These are phyloP conservation scores for Epithemia pelagica DNA, from an alignment of 108 stramenopile species.

Conservation along the genomic window DNA sequence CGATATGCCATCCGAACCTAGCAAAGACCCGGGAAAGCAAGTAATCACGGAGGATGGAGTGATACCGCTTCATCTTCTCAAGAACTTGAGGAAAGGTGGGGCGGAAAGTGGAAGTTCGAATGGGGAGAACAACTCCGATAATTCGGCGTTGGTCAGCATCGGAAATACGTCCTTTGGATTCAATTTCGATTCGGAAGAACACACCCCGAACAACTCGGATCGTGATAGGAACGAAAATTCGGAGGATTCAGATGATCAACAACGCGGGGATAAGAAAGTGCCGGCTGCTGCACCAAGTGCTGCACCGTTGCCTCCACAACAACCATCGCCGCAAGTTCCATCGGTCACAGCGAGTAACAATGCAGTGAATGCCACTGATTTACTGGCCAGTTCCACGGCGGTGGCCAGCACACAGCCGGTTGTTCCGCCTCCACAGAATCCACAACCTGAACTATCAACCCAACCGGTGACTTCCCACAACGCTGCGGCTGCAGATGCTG, in stretches of 20 bases:
- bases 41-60: neutral
- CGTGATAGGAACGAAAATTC: slow-evolving; percentile 14
- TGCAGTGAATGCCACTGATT: neutral
- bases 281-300: neutral
- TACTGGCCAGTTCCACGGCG: no score
- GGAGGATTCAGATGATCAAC: slow-evolving; percentile 7
- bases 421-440: neutral
- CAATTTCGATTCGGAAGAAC: slow-evolving; percentile 63
- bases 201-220: slow-evolving; percentile 9
- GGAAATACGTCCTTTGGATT: slow-evolving; percentile 63
- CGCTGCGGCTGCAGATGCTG: slow-evolving; percentile 26
- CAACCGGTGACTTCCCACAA: slow-evolving; percentile 13
- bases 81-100: neutral
- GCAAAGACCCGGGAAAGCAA: no score
- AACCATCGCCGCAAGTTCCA: neutral
- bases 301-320: neutral
- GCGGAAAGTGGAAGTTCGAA: slow-evolving; percentile 13
- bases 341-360: neutral
- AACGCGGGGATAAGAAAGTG: slow-evolving; percentile 1
- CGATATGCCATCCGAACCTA: no score
- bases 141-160: slow-evolving; percentile 46
- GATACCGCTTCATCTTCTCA: neutral
- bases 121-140: slow-evolving; percentile 65
- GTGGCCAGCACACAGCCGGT: neutral
- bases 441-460: neutral